Base-by-base conservation (phyloP, 768 basidiomycete genomes). In the Rhizopogon salebrosus region DNA sequence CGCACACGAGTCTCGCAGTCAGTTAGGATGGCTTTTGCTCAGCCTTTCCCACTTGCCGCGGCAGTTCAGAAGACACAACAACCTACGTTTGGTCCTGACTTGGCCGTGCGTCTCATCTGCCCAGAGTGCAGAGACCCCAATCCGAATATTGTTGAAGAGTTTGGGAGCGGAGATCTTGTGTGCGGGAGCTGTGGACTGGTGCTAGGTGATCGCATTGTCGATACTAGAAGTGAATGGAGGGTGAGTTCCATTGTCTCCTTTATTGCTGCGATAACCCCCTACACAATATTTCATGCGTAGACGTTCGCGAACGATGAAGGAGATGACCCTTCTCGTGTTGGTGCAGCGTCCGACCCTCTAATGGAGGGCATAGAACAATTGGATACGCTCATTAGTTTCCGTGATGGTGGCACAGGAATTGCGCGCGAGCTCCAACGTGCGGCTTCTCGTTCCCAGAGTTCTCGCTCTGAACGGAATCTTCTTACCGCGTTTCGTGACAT, bases 281-380 rank as follows among this genome's bases (percentile, higher is more conserved):
- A 67, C 54, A 57, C 64, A 51, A 62, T 22, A 10, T 50, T 42
- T 52, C 41, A 13, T 48, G 46, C 55, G n/a, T 75, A 98, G 90
- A 98, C 97, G 56, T 99, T 99, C 71, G 97, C 97, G 59, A 97
- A 98, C 67, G 95, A 98, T 63, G 97, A 99, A 76, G 95, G 95
- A 57, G 95, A 98, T 68, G 97, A 99, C 69, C 97, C 97, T 57
- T 98, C 97, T 60, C 97, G 97, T 88, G 97, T 99, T 61, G 97
- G 97, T 74, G 94, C 92, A 51, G 93, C 94, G 40, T 83, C 87
- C 18, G 93, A 98, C 70, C 92, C 95, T 27, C 74, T 95, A 39
- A 78, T 98, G 74, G 93, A 98, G 68, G 94, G 93, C 36, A 87
- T 92, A 62, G 95, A 97, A 64, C 90, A 95, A 68, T 80, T 98